A percentile compares a stretch with the other conserved stretches of the same genome.
These are phyloP conservation scores for Dittrichia graveolens DNA, from an alignment of 129 eudicot species.

Conservation along the genomic window DNA sequence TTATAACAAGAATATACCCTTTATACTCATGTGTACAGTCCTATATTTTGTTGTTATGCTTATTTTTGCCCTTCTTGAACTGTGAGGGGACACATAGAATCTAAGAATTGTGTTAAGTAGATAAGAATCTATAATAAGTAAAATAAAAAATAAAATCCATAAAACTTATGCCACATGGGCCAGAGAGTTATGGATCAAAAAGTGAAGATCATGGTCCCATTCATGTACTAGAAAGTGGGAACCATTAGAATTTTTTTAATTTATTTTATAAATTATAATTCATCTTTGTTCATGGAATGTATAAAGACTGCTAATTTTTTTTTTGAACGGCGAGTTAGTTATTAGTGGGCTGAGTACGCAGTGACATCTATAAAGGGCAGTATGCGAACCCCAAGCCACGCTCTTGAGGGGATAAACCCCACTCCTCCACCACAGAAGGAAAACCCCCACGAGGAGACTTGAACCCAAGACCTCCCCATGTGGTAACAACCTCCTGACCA, in stretches of 20 bases:
- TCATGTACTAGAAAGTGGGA: constrained; percentile 29
- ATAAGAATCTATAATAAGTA: background rate
- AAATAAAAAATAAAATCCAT: constrained; percentile 1
- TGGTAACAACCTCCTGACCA: too few relatives aligned
- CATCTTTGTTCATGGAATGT: constrained; percentile 17
- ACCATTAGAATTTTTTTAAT: constrained; percentile 11
- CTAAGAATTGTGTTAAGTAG: constrained; percentile 19
- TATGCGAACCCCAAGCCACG: too few relatives aligned
- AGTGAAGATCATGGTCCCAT: constrained; percentile 18
- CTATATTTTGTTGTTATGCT: constrained; percentile 13
- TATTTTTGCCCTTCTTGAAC: background rate
- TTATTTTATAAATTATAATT: background rate
- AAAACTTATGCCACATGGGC: constrained; percentile 31
- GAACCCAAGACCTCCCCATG: too few relatives aligned
- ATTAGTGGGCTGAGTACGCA: too few relatives aligned
- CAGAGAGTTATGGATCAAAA: constrained; percentile 28
- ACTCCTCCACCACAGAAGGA: too few relatives aligned
- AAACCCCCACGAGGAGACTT: too few relatives aligned
- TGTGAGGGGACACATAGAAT: background rate
- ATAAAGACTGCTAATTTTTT: background rate
- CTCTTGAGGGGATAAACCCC: too few relatives aligned
- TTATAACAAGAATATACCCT: background rate
- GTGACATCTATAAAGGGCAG: too few relatives aligned
- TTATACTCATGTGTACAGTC: constrained; percentile 7
- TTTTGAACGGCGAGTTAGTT: background rate